Evolutionary conservation across 192 early-diverging fungal species (phyloP).

Genomic region (Gonapodya sp.): DNA sequence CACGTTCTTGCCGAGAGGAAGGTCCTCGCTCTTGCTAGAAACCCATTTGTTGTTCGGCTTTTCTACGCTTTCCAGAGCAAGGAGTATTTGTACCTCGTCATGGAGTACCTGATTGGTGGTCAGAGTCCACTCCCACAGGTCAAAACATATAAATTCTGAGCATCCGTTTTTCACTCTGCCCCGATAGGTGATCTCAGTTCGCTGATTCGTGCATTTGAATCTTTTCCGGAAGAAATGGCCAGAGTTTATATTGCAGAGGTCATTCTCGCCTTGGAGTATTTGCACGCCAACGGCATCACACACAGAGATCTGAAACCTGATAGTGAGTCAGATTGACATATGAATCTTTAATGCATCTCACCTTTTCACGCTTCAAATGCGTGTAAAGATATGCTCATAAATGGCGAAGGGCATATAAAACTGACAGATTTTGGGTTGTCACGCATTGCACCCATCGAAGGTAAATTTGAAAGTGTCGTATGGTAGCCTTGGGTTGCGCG

Average conservation of each 20-base stretch:
- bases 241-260: constrained; percentile 88
- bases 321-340: constrained; percentile 59
- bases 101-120: constrained; percentile 88
- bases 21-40: constrained; percentile 64
- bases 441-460: constrained; percentile 46
- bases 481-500: background rate
- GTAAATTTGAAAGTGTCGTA: background rate
- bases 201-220: constrained; percentile 59
- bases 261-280: constrained; percentile 77
- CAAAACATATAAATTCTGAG: constrained; percentile 15
- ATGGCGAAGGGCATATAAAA: constrained; percentile 82
- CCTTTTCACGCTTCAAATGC: too few relatives aligned
- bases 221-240: constrained; percentile 70
- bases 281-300: constrained; percentile 82
- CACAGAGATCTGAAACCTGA: constrained; percentile 51
- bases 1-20: constrained; percentile 81
- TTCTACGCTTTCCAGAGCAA: constrained; percentile 86
- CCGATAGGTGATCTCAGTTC: constrained; percentile 58
- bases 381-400: constrained; percentile 66
- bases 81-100: constrained; percentile 79
- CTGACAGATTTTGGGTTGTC: constrained; percentile 93
- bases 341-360: too few relatives aligned
- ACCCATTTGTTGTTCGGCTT: constrained; percentile 85
- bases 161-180: background rate
- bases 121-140: constrained; percentile 6